phyloP scores from a whole-genome alignment of 352 stramenopile species.

The Globisporangium solare region DNA sequence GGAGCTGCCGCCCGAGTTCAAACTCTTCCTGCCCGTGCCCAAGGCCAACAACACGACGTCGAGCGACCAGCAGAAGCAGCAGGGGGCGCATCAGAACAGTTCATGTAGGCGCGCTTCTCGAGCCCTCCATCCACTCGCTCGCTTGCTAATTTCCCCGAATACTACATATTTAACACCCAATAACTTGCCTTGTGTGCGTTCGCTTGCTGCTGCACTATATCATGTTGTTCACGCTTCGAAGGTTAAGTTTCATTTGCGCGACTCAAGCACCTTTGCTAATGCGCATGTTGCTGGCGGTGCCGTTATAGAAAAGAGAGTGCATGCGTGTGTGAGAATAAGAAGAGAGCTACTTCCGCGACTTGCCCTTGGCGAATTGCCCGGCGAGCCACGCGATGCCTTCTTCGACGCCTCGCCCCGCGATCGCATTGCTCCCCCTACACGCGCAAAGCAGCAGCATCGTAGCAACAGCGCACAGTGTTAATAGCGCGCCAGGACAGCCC shows the following conservation, averaged over 20 bases:
- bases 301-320: too few species aligned
- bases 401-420: conserved; percentile 71
- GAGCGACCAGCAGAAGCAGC: conserved; percentile 40
- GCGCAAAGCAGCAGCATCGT: too few species aligned
- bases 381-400: conserved; percentile 83
- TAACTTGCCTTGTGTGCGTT: too few species aligned
- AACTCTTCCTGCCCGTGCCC: conserved; percentile 94
- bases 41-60: conserved; percentile 67
- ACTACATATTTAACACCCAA: too few species aligned
- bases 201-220: too few species aligned
- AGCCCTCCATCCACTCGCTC: neutral
- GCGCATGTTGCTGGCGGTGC: too few species aligned
- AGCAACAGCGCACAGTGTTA: neutral
- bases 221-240: neutral
- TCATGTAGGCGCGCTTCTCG: conserved; percentile 24
- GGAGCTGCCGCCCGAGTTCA: conserved; percentile 96
- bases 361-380: conserved; percentile 62
- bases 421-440: conserved; percentile 71
- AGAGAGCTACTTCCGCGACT: conserved; percentile 41
- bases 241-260: neutral
- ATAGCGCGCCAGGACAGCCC: neutral
- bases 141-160: neutral
- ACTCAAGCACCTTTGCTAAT: neutral
- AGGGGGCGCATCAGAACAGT: conserved; percentile 26
- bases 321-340: too few species aligned